Percentiles rank a stretch among this genome's conserved stretches.
phyloP scores from a whole-genome alignment of 1,139 yeast genomes.

The Pichia sp. region DNA sequence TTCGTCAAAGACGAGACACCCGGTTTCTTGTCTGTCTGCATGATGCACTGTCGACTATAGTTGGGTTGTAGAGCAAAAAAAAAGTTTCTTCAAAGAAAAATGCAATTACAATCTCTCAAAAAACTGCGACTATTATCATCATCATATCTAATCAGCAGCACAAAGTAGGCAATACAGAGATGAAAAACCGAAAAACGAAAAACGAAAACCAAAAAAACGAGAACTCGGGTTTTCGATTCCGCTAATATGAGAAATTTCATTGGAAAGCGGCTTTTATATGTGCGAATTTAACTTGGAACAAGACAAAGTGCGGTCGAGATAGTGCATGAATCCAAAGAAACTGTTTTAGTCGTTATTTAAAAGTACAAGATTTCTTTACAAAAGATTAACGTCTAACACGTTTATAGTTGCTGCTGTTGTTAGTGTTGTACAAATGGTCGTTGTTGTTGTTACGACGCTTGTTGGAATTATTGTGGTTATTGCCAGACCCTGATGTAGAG shows the following conservation, averaged over 20 bases:
- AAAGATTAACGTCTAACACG: slow-evolving; percentile 1
- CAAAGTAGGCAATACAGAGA: background rate
- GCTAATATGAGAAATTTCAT: background rate
- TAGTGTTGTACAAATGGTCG: background rate
- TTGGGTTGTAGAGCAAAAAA: no score
- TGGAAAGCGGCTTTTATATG: background rate
- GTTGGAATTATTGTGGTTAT: background rate
- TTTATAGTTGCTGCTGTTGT: slow-evolving; percentile 1
- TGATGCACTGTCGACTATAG: no score
- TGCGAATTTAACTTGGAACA: background rate
- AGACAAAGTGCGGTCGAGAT: background rate
- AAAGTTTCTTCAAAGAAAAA: no score
- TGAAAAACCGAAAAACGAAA: no score
- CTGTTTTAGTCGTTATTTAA: no score
- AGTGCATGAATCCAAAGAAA: background rate
- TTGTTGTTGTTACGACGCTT: background rate
- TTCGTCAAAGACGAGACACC: slow-evolving; percentile 28
- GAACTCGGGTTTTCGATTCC: background rate
- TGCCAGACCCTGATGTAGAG: background rate
- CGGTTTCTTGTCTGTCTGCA: background rate
- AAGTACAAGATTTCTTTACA: background rate
- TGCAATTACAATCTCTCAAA: background rate
- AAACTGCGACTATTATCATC: background rate
- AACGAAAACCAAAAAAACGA: no score
- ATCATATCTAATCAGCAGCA: background rate